Conservation (phyloP, 73 alveolate genomes). For the Paramecium primaurelia region DNA sequence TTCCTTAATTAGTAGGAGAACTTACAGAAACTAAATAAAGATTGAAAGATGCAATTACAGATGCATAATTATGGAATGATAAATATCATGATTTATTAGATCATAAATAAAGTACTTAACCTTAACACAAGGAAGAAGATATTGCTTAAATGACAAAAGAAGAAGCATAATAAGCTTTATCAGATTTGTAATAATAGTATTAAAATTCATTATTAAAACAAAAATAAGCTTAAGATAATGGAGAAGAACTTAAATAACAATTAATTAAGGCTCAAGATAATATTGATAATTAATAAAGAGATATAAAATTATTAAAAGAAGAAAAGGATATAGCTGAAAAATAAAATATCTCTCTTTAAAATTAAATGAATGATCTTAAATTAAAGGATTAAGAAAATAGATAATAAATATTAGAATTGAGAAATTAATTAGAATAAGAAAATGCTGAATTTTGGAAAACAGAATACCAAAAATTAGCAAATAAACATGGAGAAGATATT, state of each 20-base stretch:
- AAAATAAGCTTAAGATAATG: not conserved
- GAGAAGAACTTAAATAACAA: not conserved
- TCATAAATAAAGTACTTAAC: not conserved
- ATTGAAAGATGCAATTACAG: not conserved
- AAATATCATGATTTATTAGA: not conserved
- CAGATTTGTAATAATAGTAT: not conserved
- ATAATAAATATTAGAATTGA: not conserved
- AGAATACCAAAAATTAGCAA: not conserved
- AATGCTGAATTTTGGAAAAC: not conserved
- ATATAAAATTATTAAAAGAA: not conserved
- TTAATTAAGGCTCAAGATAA: not conserved
- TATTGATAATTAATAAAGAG: not conserved
- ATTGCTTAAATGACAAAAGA: not conserved
- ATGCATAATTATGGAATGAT: not conserved
- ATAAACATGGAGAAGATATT: constrained; percentile 10
- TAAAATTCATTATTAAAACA: not conserved
- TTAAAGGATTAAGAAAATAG: not conserved
- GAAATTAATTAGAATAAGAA: not conserved
- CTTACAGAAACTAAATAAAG: not conserved
- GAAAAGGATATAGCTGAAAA: not conserved
- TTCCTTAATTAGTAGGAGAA: not conserved
- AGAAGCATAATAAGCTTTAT: not conserved
- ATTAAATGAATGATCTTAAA: not conserved
- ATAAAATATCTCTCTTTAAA: not conserved
- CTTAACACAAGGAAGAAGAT: not conserved